Conservation (phyloP, 371 early-diverging fungal species). For the Mucor piriformis region DNA sequence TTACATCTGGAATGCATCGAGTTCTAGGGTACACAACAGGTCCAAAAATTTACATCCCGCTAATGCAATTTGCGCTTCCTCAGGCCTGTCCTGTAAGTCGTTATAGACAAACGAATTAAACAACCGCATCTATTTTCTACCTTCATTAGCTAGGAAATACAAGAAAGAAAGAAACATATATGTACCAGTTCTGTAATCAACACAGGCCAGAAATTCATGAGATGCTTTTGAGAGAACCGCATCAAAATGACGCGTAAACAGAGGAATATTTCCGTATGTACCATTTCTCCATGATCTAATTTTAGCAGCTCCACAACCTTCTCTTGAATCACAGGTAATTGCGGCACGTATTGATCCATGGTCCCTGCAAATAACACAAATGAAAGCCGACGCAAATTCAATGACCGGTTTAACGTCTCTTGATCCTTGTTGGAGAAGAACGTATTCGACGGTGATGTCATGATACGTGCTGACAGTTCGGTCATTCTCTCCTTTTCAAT, state of each 20-base stretch:
- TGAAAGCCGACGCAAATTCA: constrained; percentile 75
- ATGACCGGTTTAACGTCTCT: constrained; percentile 72
- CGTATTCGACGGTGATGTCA: constrained; percentile 69
- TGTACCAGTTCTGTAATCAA: constrained; percentile 84
- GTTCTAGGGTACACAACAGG: constrained; percentile 73
- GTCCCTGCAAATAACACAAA: constrained; percentile 79
- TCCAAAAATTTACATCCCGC: constrained; percentile 91
- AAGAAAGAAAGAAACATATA: constrained; percentile 1
- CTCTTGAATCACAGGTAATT: constrained; percentile 84
- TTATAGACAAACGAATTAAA: constrained; percentile 58
- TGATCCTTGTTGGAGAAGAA: constrained; percentile 85
- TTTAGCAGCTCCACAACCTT: constrained; percentile 89
- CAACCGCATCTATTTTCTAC: constrained; percentile 68
- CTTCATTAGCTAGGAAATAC: too few species aligned
- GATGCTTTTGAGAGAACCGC: constrained; percentile 77
- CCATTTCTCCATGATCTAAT: constrained; percentile 62
- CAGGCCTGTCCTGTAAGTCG: constrained; percentile 56
- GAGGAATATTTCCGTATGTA: constrained; percentile 84
- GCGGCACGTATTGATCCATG: constrained; percentile 78
- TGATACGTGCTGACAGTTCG: constrained; percentile 75
- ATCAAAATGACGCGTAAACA: constrained; percentile 82
- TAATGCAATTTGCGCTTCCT: constrained; percentile 76
- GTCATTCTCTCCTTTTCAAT: constrained; percentile 76
- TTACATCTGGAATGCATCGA: constrained; percentile 86
- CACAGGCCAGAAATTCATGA: constrained; percentile 90